Evolutionary conservation across 2,329 filamentous ascomycete genomes (phyloP), one percentile per base, ranked within the genome.

Genomic region (Sphaerulina vaccinii): DNA sequence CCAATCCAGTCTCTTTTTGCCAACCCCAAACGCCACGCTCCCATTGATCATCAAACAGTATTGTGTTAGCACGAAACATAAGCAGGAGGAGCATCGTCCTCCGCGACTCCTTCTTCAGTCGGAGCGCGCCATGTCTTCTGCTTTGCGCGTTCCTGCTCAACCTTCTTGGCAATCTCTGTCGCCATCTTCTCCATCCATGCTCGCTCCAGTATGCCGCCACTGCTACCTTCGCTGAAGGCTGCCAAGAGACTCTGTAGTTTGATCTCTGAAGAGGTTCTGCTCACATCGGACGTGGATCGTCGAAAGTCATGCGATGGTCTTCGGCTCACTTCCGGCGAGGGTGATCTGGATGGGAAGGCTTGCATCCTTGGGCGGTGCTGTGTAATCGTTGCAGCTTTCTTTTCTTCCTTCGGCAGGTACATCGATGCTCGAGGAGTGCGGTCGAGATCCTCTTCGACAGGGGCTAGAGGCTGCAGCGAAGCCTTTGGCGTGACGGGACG

Each of bases 141-240:
- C 35, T 65, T 64, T 5, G 68, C 72, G 72, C 96, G 93, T 72
- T 96, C 88, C 61, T 96, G 88, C 60, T 92, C 88, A 59, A 95
- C 90, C 50, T 89, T 86, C 44, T 85, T 79, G 29, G 90, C 90
- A 63, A 97, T 92, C 70, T 97, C 93, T 58, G 85, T 86, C 4
- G 92, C 91, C 82, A 99, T 93, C 75, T 96, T 93, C 75, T 86
- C 84, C 72, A 93, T 87, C 87, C 88, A 93, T 2, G 88, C 88
- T 69, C 90, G 86, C 67, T 90, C 87, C 21, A 89, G 75, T 42
- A 90, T 88, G 15, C 76, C 76, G 11, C 76, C 73, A 13, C 65
- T 65, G 32, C 59, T 61, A 35, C 62, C 58, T 36, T 62, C 61
- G 32, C 50, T 55, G 23, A 61, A 58, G 2, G 54, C 52, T 16